Base-by-base conservation (phyloP, 202 grass and related monocot genomes). In the Zizania palustris region DNA sequence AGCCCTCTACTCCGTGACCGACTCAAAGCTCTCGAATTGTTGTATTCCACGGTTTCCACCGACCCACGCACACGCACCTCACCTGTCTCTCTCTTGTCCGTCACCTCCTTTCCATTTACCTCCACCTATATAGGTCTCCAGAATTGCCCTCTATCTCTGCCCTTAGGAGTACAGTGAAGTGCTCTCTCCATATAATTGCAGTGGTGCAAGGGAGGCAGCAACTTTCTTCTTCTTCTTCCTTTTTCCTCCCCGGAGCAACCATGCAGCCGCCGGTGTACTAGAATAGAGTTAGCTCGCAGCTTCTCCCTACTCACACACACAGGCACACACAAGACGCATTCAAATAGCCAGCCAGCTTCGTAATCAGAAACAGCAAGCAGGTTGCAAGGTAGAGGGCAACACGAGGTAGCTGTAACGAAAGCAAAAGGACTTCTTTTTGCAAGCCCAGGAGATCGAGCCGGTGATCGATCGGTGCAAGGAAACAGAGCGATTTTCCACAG, bases 121-220 rank as follows among this genome's bases (percentile, higher is more conserved):
- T 84, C 69, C 85, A 88, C 80, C 85, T 84, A 88, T 88, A 84
- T 84, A 88, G 65, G 71, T 45, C 76, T 41, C 76, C 81, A 36
- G 69, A 79, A 70, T 74, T 87, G 68, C 43, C 34, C 55, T 57
- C 16, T 21, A 67, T 61, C 58, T 46, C 66, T 76, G 37, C 14
- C 28, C 74, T 22, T 10, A 68, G 9, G 13, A 83, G 80, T 79
- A 83, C 80, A 48, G 55, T 79, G 67, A 35, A 15, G 56, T 42
- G 28, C 55, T 73, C 69, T 83, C 67, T 28, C 28, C 85, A 46
- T 79, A 87, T 79, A 83, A 83, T 62, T 79, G 39, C 37, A 49
- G 36, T 8, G 81, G 67, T 78, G 45, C 79, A 72, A 78, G 37
- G 19, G 33, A 58, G 69, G 40, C 72, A 65, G 41, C 84, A 82